Conservation (phyloP, 2,329 filamentous ascomycete genomes). For the Penicillium olsonii region DNA sequence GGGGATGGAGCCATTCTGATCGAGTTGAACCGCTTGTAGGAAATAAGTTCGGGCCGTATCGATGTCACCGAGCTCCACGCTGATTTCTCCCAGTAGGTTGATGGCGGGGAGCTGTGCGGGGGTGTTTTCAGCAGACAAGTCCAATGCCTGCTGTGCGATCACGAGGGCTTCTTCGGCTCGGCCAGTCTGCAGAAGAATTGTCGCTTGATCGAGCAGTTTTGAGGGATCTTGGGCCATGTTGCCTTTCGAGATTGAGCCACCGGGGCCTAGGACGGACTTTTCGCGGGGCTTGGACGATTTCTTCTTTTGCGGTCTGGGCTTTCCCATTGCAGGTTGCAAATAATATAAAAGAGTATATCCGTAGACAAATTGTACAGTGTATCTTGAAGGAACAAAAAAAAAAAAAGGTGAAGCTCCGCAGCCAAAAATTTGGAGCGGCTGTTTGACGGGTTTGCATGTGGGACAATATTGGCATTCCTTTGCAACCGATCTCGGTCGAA, state of each 20-base stretch:
- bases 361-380: too few species aligned
- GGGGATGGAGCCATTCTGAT: constrained; percentile 70
- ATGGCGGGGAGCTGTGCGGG: constrained; percentile 58
- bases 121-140: constrained; percentile 34
- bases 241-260: constrained; percentile 42
- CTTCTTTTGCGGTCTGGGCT: constrained; percentile 53
- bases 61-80: constrained; percentile 78
- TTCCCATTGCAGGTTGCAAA: constrained; percentile 47
- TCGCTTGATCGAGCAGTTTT: constrained; percentile 59
- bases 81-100: constrained; percentile 77
- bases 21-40: constrained; percentile 69
- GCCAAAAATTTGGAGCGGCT: constrained; percentile 32
- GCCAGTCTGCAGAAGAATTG: constrained; percentile 58
- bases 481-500: constrained; percentile 13
- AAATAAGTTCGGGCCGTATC: constrained; percentile 74
- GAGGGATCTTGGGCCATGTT: constrained; percentile 54
- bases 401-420: constrained; percentile 28
- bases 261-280: constrained; percentile 47
- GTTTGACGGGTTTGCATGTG: constrained; percentile 47
- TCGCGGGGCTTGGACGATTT: constrained; percentile 43
- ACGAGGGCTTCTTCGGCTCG: constrained; percentile 60
- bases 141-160: constrained; percentile 56
- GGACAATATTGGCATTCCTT: constrained; percentile 27
- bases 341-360: background rate
- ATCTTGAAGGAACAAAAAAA: constrained; percentile 19